Conservation (phyloP, 1,139 yeast species). For the Taphrina betulina region DNA sequence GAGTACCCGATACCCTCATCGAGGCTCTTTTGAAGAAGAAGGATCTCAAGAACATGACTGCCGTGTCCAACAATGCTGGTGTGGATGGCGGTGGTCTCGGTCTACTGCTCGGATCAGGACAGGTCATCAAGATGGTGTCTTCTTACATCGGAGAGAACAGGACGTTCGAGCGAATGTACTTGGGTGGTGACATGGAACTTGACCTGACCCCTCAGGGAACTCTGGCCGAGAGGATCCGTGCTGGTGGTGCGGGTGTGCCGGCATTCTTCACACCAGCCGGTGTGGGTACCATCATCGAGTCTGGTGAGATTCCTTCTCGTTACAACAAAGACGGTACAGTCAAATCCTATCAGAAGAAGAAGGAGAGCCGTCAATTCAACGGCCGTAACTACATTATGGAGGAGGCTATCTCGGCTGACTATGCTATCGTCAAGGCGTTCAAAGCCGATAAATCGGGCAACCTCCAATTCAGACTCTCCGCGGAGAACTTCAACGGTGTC, state of each 20-base stretch:
- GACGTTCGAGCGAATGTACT: slow-evolving; percentile 49
- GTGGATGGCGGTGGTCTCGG: slow-evolving; percentile 51
- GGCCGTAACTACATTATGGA: slow-evolving; percentile 52
- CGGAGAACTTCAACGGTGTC: slow-evolving; percentile 51
- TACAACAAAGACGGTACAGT: slow-evolving; percentile 47
- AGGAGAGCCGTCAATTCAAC: slow-evolving; percentile 50
- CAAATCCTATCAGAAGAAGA: slow-evolving; percentile 46
- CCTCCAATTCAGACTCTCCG: slow-evolving; percentile 52
- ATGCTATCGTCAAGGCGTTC: slow-evolving; percentile 52
- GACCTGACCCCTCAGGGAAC: slow-evolving; percentile 56
- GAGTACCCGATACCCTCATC: slow-evolving; percentile 53
- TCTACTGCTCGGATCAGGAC: slow-evolving; percentile 49
- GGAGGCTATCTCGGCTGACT: slow-evolving; percentile 51
- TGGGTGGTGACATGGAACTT: slow-evolving; percentile 51
- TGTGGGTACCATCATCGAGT: slow-evolving; percentile 54
- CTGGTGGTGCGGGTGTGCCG: slow-evolving; percentile 56
- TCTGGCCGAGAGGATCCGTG: slow-evolving; percentile 53
- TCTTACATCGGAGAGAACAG: slow-evolving; percentile 54
- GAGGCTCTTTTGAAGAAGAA: slow-evolving; percentile 46
- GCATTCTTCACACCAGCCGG: slow-evolving; percentile 55
- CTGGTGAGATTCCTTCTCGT: slow-evolving; percentile 52
- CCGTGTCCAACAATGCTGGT: slow-evolving; percentile 56
- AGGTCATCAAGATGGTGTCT: slow-evolving; percentile 51
- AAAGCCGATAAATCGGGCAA: slow-evolving; percentile 53
- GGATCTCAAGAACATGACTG: slow-evolving; percentile 48